These are phyloP conservation scores for Blastomyces percursus DNA, from an alignment of 2,329 filamentous ascomycete species.

Conservation along the genomic window DNA sequence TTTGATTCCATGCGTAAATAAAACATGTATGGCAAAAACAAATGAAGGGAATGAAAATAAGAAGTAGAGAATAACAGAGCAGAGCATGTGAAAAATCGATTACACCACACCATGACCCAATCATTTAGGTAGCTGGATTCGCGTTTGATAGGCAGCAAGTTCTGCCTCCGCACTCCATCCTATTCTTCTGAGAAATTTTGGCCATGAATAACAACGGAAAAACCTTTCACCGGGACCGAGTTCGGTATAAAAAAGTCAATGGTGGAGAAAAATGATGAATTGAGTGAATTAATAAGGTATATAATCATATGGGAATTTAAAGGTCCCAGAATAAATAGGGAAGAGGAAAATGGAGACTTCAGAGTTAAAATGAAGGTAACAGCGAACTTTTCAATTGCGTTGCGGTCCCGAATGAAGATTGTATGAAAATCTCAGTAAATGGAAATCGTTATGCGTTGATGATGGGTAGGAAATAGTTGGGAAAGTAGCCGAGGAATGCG, in stretches of 20 bases:
- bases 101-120: neutral
- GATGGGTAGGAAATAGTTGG: neutral
- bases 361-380: slow-evolving; percentile 8
- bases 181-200: neutral
- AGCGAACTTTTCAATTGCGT: slow-evolving; percentile 3
- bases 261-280: neutral
- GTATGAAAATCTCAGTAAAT: neutral
- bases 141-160: neutral
- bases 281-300: neutral
- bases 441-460: slow-evolving; percentile 6
- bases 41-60: neutral
- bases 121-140: neutral
- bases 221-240: neutral
- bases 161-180: neutral
- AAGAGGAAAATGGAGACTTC: slow-evolving; percentile 18
- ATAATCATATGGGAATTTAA: slow-evolving; percentile 12
- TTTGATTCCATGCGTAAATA: slow-evolving; percentile 5
- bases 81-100: neutral
- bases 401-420: slow-evolving; percentile 6
- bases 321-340: slow-evolving; percentile 18
- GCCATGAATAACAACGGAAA: neutral
- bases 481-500: neutral
- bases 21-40: neutral
- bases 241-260: neutral
- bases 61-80: neutral